These are phyloP conservation scores for Wallacemonas sp. DNA, from an alignment of 208 protist species.

Conservation along the genomic window DNA sequence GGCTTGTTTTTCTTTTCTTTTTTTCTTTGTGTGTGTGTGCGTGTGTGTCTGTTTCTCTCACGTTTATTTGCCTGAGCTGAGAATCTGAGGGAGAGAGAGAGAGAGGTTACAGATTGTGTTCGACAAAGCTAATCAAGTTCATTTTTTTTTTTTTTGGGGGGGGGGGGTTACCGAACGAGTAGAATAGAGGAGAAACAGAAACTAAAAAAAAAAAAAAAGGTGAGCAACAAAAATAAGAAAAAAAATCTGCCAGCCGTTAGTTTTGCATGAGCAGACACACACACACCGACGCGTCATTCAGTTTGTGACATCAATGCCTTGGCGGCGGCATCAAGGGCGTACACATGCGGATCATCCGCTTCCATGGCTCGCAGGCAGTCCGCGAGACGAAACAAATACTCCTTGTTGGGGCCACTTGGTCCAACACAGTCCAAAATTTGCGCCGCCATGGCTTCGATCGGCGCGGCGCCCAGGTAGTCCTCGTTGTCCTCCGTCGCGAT, in stretches of 20 bases:
- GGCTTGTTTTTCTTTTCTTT: conserved; percentile 16
- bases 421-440: conserved; percentile 58
- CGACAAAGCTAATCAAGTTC: too few relatives aligned
- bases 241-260: too few relatives aligned
- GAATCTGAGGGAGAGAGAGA: not conserved
- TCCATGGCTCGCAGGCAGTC: conserved; percentile 51
- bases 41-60: too few relatives aligned
- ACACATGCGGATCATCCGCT: conserved; percentile 64
- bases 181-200: conserved; percentile 16
- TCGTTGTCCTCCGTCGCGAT: conserved; percentile 57
- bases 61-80: too few relatives aligned
- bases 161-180: conserved; percentile 6
- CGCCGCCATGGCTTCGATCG: conserved; percentile 59
- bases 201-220: not conserved
- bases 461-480: conserved; percentile 61
- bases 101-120: too few relatives aligned
- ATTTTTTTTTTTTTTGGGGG: too few relatives aligned
- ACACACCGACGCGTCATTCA: too few relatives aligned
- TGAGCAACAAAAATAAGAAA: not conserved
- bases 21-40: conserved; percentile 1
- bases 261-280: too few relatives aligned
- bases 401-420: conserved; percentile 61
- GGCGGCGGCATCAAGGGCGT: conserved; percentile 46
- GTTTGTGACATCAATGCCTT: too few relatives aligned
- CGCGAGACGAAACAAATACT: conserved; percentile 74